Conservation (phyloP, 345 rosid species). For the Nasturtium officinale region DNA sequence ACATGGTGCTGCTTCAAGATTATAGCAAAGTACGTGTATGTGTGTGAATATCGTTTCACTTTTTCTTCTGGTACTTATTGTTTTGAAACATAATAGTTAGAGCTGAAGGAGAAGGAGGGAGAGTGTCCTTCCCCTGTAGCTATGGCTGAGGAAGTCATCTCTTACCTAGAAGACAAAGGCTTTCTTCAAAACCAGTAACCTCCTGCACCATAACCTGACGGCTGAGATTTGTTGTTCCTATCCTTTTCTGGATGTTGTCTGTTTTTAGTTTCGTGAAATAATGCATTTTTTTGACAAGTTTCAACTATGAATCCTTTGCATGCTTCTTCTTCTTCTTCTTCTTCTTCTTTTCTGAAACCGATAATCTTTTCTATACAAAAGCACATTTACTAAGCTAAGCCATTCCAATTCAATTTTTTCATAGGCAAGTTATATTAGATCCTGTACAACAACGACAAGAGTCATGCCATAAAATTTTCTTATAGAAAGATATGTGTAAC, state of each 20-base stretch:
- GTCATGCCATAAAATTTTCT: too few species aligned
- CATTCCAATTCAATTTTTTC: too few species aligned
- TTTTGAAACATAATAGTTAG: conserved; percentile 54
- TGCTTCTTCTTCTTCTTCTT: too few species aligned
- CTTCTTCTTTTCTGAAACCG: neutral
- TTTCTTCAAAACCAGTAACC: conserved; percentile 55
- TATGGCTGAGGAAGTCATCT: conserved; percentile 73
- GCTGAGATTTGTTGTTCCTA: conserved; percentile 2
- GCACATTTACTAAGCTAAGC: neutral
- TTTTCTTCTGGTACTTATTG: too few species aligned
- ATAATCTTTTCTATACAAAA: neutral
- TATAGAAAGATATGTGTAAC: too few species aligned
- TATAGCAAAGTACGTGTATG: neutral
- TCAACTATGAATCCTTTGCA: neutral
- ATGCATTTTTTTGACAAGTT: neutral
- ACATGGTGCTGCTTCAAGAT: conserved; percentile 12
- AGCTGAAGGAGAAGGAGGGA: conserved; percentile 65
- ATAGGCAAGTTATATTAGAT: too few species aligned
- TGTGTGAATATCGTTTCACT: too few species aligned
- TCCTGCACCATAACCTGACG: conserved; percentile 23
- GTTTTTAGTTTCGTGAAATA: conserved; percentile 1
- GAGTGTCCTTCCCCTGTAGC: conserved; percentile 66
- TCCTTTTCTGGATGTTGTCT: neutral
- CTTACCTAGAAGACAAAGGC: conserved; percentile 76
- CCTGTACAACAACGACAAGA: too few species aligned